Conservation (phyloP, 2,329 filamentous ascomycete species). For the Aureobasidium leucospermi region DNA sequence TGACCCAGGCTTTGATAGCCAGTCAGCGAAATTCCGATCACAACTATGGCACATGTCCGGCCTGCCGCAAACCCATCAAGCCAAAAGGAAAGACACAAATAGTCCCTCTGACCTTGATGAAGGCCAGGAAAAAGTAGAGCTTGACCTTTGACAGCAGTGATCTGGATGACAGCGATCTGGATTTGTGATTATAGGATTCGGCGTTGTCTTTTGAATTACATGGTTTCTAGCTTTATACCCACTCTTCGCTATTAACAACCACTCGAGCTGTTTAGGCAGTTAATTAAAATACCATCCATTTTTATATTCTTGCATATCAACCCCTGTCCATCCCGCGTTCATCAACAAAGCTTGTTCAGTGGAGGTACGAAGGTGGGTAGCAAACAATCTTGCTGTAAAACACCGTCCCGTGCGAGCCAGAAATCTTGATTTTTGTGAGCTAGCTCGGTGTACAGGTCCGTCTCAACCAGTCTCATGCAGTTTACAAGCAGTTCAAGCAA, state of each 20-base stretch:
- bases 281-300: neutral
- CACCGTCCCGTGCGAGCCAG: neutral
- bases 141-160: neutral
- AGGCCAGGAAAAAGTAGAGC: constrained; percentile 12
- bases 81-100: constrained; percentile 32
- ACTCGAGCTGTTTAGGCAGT: neutral
- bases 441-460: neutral
- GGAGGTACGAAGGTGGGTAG: neutral
- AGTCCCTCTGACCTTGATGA: constrained; percentile 34
- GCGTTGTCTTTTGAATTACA: constrained; percentile 1
- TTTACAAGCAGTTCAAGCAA: neutral
- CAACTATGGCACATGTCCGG: constrained; percentile 40
- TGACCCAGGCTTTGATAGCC: constrained; percentile 52
- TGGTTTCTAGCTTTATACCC: constrained; percentile 13
- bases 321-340: neutral
- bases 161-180: neutral
- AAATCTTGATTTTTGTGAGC: neutral
- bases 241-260: neutral
- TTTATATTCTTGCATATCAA: neutral
- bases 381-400: neutral
- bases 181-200: neutral
- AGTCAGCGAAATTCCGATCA: constrained; percentile 44
- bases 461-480: neutral
- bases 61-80: constrained; percentile 40
- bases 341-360: neutral